Evolutionary conservation across 202 grass and related monocot genomes (phyloP).

Genomic region (Panicum hallii): DNA sequence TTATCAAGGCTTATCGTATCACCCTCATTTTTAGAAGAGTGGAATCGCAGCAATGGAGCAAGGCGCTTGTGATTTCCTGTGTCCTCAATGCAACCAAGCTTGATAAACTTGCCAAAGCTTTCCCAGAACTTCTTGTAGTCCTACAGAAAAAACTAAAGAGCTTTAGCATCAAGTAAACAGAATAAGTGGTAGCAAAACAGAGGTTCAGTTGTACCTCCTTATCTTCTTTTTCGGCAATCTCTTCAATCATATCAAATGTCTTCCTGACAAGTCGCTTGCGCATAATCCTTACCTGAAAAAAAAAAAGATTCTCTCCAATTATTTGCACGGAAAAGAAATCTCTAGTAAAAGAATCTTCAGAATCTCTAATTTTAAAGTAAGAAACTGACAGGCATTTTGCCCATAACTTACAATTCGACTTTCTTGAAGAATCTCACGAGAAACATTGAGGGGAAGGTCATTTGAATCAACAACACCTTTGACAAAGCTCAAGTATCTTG

Average conservation of each 20-base stretch:
- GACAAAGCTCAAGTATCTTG: slow-evolving; percentile 86
- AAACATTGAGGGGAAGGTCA: slow-evolving; percentile 86
- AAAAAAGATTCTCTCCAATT: background rate
- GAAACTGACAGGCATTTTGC: slow-evolving; percentile 8
- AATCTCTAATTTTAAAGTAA: background rate
- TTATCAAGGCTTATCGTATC: slow-evolving; percentile 80
- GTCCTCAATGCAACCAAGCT: slow-evolving; percentile 91
- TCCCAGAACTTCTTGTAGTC: slow-evolving; percentile 96
- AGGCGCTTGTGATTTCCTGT: slow-evolving; percentile 78
- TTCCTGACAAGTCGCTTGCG: slow-evolving; percentile 82
- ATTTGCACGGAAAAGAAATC: background rate
- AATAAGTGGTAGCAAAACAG: background rate
- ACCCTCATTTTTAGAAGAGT: slow-evolving; percentile 74
- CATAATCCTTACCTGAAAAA: slow-evolving; percentile 81
- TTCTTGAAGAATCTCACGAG: slow-evolving; percentile 92
- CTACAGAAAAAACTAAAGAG: slow-evolving; percentile 37
- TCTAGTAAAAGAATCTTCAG: background rate
- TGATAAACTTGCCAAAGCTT: slow-evolving; percentile 85
- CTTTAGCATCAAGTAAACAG: slow-evolving; percentile 10
- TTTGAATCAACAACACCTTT: slow-evolving; percentile 90
- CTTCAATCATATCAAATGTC: slow-evolving; percentile 87
- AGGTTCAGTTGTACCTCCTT: slow-evolving; percentile 56
- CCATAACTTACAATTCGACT: slow-evolving; percentile 76
- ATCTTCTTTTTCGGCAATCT: slow-evolving; percentile 67
- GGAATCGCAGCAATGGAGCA: slow-evolving; percentile 75